A percentile compares a stretch with the other conserved stretches of the same genome.
Evolutionary conservation across 2,329 filamentous ascomycete genomes (phyloP).

Genomic region (Sarocladium kiliense): DNA sequence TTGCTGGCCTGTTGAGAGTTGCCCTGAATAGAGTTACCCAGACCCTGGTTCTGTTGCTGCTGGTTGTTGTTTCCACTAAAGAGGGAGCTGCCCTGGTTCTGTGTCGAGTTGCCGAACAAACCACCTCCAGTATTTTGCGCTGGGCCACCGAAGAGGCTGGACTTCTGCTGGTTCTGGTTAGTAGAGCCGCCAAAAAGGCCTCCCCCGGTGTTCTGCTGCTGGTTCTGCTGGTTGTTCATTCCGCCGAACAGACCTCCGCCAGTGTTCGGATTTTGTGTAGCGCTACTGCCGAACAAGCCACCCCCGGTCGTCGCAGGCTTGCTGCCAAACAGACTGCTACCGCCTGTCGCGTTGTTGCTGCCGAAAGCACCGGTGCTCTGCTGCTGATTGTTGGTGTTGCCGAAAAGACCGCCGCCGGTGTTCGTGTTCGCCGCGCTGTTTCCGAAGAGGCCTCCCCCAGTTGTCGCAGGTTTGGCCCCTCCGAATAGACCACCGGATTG

Average conservation of each 20-base stretch:
- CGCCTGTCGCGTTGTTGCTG: background rate
- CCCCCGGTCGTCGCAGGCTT: constrained; percentile 14
- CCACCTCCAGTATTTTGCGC: constrained; percentile 40
- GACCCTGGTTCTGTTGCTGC: constrained; percentile 40
- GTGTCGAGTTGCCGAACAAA: constrained; percentile 50
- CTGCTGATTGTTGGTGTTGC: constrained; percentile 36
- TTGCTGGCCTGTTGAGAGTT: constrained; percentile 41
- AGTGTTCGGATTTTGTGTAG: constrained; percentile 22
- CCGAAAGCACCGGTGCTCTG: constrained; percentile 11
- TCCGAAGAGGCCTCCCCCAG: constrained; percentile 41
- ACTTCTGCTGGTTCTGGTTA: constrained; percentile 30
- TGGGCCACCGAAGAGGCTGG: constrained; percentile 48
- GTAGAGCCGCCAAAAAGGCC: constrained; percentile 44
- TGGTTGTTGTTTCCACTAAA: constrained; percentile 42
- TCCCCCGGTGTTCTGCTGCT: constrained; percentile 21
- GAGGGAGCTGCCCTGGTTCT: constrained; percentile 36
- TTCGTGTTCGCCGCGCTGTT: constrained; percentile 18
- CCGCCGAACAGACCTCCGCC: constrained; percentile 25
- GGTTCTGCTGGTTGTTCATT: constrained; percentile 26
- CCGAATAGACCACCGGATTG: constrained; percentile 51
- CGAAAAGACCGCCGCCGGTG: constrained; percentile 39
- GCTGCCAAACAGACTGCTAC: background rate
- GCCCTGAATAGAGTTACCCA: constrained; percentile 55
- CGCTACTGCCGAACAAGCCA: constrained; percentile 39
- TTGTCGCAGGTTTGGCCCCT: constrained; percentile 13